Evolutionary conservation across 1,284 basidiomycete species (phyloP), one percentile per base, ranked within the genome.

Genomic region (Naganishia cerealis): DNA sequence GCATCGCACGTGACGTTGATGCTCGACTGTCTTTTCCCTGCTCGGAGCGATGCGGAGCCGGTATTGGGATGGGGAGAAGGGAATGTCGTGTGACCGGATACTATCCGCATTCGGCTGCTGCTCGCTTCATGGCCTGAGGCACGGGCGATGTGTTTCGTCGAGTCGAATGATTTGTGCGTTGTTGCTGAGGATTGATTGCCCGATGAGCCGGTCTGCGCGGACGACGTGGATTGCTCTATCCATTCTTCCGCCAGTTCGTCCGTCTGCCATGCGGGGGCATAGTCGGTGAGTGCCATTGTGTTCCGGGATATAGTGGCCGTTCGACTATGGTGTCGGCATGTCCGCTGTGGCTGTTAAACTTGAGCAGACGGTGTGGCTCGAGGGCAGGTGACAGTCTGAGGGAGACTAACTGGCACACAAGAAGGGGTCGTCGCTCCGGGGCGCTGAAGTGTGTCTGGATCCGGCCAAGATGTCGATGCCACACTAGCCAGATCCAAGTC

Each of bases 181-280:
- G 83, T 81, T 21, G 46, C 12, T 73, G 82, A 84, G 88, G 72
- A 88, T 82, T 57, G 86, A 89, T 68, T 87, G 81, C 67, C 85
- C 89, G 78, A 82, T 81, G 66, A 79, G 38, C 55, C 52, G 12
- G 67, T 46, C 18, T 24, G 33, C 13, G 54, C 46, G 46, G 46
- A 52, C 10, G 84, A 73, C 66, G 78, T 71, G 26, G 78, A 74
- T 58, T 74, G 68, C 57, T 90, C 89, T 66, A 88, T 82, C 89
- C 89, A 90, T 82, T 90, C 89, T 73, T 90, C 89, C 67, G 85
- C 85, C 5, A 91, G 84, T 75, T 90, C 89, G 61, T 88, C 87
- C 1, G 88, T 90, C 76, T 89, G 87, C 89, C 89, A 90, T 68
- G 83, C 89, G 36, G 89, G 89, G 2, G 69, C 68, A 55, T 66